phyloP scores from a whole-genome alignment of 2,329 filamentous ascomycete species.

The Aspergillus sp. region DNA sequence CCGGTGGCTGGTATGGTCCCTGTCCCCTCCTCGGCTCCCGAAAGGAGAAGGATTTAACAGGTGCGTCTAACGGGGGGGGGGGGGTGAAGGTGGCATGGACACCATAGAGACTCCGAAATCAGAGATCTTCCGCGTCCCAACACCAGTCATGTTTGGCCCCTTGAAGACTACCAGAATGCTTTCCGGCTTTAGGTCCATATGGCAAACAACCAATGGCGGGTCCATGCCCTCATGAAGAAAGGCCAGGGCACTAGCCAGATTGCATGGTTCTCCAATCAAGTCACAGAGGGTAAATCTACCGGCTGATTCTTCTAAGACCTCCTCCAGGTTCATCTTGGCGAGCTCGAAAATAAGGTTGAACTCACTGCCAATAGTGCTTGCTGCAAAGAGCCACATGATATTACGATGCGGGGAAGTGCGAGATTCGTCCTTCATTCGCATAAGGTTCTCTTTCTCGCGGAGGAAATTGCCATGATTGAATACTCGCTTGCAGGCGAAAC shows the following conservation, averaged over 20 bases:
- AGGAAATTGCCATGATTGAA: slow-evolving; percentile 13
- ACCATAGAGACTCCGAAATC: slow-evolving; percentile 31
- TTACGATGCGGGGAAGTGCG: slow-evolving; percentile 14
- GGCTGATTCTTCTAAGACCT: slow-evolving; percentile 15
- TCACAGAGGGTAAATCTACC: background rate
- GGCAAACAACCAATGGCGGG: slow-evolving; percentile 8
- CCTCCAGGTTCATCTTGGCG: slow-evolving; percentile 25
- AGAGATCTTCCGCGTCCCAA: slow-evolving; percentile 30
- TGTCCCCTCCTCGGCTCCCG: background rate
- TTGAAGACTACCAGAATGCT: slow-evolving; percentile 30
- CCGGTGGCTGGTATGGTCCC: slow-evolving; percentile 22
- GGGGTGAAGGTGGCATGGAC: background rate
- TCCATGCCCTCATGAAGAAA: slow-evolving; percentile 20
- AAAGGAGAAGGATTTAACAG: background rate
- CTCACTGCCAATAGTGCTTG: slow-evolving; percentile 14
- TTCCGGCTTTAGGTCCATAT: slow-evolving; percentile 29
- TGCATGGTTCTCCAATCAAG: slow-evolving; percentile 18
- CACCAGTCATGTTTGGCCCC: background rate
- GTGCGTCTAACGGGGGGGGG: background rate
- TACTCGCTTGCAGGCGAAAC: slow-evolving; percentile 21
- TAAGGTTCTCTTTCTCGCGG: slow-evolving; percentile 17
- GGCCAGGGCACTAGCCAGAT: slow-evolving; percentile 21
- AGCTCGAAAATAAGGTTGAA: slow-evolving; percentile 25
- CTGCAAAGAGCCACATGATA: slow-evolving; percentile 17
- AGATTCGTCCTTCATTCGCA: background rate